These are phyloP conservation scores for Colletotrichum orbiculare DNA, from an alignment of 2,329 filamentous ascomycete species.

Conservation along the genomic window DNA sequence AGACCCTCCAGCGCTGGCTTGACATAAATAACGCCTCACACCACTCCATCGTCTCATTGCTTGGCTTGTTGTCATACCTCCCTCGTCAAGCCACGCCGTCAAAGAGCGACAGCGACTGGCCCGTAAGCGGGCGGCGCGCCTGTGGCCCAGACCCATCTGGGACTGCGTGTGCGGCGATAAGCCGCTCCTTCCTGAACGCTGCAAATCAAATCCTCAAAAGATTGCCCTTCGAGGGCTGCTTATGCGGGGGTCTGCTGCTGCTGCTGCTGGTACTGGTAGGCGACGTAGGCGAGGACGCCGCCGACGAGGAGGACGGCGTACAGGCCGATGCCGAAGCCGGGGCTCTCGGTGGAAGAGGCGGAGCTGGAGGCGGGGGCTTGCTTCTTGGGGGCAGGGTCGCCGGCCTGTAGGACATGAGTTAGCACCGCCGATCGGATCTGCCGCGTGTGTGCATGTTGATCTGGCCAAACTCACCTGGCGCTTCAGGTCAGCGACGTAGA, in stretches of 20 bases:
- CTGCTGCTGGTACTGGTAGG: slow-evolving; percentile 86
- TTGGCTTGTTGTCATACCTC: background rate
- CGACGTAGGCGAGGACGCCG: slow-evolving; percentile 80
- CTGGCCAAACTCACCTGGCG: slow-evolving; percentile 70
- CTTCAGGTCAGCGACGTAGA: slow-evolving; percentile 83
- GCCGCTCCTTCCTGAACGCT: background rate
- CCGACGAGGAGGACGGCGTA: slow-evolving; percentile 86
- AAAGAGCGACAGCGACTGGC: background rate
- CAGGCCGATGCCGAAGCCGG: slow-evolving; percentile 78
- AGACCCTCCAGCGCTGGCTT: slow-evolving; percentile 10
- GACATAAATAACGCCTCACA: slow-evolving; percentile 10
- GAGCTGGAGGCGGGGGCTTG: slow-evolving; percentile 61
- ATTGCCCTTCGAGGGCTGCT: background rate
- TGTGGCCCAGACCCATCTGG: slow-evolving; percentile 4
- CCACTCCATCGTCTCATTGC: slow-evolving; percentile 13
- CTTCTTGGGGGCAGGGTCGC: slow-evolving; percentile 80
- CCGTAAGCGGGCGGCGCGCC: slow-evolving; percentile 6
- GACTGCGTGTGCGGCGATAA: slow-evolving; percentile 5
- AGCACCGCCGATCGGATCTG: slow-evolving; percentile 34
- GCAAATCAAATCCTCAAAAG: slow-evolving; percentile 3
- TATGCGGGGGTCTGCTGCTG: slow-evolving; percentile 50
- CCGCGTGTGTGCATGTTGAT: background rate
- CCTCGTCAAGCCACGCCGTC: slow-evolving; percentile 1
- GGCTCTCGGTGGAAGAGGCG: slow-evolving; percentile 58
- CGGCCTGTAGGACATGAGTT: slow-evolving; percentile 63